Evolutionary conservation across 805 yeast genomes (phyloP).

Genomic region (Alloascoidea africana): DNA sequence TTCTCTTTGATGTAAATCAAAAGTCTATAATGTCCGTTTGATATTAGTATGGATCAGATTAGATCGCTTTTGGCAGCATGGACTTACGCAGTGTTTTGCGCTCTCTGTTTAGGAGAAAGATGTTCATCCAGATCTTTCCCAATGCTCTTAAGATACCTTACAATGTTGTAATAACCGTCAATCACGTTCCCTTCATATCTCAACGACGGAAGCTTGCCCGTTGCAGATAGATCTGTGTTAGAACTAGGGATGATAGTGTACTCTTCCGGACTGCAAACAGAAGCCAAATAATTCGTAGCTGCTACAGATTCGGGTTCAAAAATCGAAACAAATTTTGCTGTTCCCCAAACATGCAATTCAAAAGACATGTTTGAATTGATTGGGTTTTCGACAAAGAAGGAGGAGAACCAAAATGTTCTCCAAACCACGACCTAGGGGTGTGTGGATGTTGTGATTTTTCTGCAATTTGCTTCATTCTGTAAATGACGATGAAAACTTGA

Average conservation of each 20-base stretch:
- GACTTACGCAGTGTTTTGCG: constrained; percentile 1
- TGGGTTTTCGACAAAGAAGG: too few species aligned
- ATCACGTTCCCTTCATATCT: background rate
- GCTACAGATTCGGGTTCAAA: constrained; percentile 1
- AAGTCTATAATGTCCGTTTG: too few species aligned
- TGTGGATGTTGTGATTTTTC: too few species aligned
- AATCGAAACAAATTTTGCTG: background rate
- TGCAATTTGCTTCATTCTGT: too few species aligned
- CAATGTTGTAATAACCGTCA: background rate
- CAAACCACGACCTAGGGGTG: too few species aligned
- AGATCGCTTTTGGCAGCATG: background rate
- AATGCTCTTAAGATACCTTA: background rate
- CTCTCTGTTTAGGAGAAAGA: background rate
- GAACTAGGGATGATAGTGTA: background rate
- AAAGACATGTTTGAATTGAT: too few species aligned
- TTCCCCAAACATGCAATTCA: constrained; percentile 3
- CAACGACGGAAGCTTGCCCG: constrained; percentile 1
- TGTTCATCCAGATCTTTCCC: background rate
- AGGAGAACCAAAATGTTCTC: too few species aligned
- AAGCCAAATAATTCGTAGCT: background rate
- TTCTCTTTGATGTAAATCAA: constrained; percentile 1
- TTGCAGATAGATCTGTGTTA: background rate
- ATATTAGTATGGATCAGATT: background rate
- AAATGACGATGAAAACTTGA: too few species aligned
- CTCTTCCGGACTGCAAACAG: background rate